Evolutionary conservation across 305 asterid species (phyloP).

Genomic region (Lippia alba): DNA sequence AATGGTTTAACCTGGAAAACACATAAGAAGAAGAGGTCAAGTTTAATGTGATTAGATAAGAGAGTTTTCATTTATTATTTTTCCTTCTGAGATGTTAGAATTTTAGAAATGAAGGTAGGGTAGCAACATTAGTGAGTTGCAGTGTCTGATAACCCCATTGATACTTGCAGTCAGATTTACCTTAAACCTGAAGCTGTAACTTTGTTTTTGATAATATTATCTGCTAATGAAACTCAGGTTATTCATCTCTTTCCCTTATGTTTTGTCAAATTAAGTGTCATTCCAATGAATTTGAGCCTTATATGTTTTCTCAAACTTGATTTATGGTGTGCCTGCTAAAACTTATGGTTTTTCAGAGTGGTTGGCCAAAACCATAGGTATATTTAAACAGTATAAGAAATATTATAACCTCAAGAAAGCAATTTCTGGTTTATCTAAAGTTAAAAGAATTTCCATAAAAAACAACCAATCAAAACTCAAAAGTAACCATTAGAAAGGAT

Average conservation of each 20-base stretch:
- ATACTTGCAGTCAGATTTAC: slow-evolving; percentile 25
- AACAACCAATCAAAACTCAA: too few species aligned
- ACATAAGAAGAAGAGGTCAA: slow-evolving; percentile 82
- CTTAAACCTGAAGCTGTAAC: slow-evolving; percentile 26
- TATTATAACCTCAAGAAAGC: too few species aligned
- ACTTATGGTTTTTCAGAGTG: too few species aligned
- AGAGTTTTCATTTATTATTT: too few species aligned
- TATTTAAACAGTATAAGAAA: too few species aligned
- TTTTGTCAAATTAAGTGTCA: background rate
- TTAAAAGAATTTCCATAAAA: too few species aligned
- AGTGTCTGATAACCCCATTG: slow-evolving; percentile 14
- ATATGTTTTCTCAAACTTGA: background rate
- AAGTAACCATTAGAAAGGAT: too few species aligned
- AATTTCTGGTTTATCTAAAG: too few species aligned
- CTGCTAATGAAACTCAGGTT: slow-evolving; percentile 24
- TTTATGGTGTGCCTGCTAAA: too few species aligned
- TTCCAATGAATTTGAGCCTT: slow-evolving; percentile 2
- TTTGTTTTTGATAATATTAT: slow-evolving; percentile 9
- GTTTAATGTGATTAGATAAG: slow-evolving; percentile 50
- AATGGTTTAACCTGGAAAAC: slow-evolving; percentile 77
- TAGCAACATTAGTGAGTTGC: slow-evolving; percentile 22
- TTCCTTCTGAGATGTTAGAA: slow-evolving; percentile 14
- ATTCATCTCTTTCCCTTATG: background rate
- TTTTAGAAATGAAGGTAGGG: slow-evolving; percentile 33
- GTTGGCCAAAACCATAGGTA: too few species aligned